Percentiles rank a stretch among this genome's conserved stretches.
Conservation (phyloP, 2,329 filamentous ascomycete genomes). For the Fusarium compactum region DNA sequence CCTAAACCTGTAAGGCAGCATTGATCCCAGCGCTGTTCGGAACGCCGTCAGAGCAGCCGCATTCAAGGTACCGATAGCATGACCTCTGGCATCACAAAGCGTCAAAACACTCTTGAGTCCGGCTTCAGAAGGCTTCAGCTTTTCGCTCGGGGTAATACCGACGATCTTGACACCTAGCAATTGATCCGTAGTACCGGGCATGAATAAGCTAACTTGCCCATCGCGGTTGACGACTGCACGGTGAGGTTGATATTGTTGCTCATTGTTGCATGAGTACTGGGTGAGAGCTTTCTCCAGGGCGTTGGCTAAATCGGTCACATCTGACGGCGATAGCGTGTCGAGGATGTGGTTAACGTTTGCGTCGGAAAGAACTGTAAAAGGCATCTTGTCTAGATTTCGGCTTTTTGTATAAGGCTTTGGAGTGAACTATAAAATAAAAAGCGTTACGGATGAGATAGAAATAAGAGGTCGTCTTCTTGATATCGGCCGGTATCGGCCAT, state of each 20-base stretch:
- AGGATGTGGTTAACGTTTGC: constrained; percentile 42
- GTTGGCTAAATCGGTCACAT: constrained; percentile 31
- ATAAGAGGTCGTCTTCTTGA: no score
- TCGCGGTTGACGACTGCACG: constrained; percentile 71
- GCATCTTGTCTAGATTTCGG: constrained; percentile 8
- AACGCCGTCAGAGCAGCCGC: constrained; percentile 77
- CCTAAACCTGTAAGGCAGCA: constrained; percentile 64
- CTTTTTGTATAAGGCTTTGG: no score
- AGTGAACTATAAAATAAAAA: neutral
- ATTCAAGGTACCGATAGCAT: constrained; percentile 73
- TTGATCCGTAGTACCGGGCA: constrained; percentile 72
- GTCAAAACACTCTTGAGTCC: constrained; percentile 64
- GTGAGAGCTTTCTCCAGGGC: constrained; percentile 40
- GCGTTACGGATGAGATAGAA: neutral
- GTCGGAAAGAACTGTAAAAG: constrained; percentile 45
- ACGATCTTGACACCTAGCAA: constrained; percentile 75
- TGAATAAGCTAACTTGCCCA: constrained; percentile 73
- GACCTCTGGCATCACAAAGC: constrained; percentile 67
- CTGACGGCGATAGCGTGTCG: constrained; percentile 24
- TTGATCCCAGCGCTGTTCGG: constrained; percentile 73
- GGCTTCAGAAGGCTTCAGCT: constrained; percentile 6
- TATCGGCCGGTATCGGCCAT: neutral
- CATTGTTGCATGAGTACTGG: constrained; percentile 70
- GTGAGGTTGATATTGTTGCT: constrained; percentile 71
- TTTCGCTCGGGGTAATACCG: constrained; percentile 45